Conservation (phyloP, 371 early-diverging fungal species). For the Entomophthora muscae region DNA sequence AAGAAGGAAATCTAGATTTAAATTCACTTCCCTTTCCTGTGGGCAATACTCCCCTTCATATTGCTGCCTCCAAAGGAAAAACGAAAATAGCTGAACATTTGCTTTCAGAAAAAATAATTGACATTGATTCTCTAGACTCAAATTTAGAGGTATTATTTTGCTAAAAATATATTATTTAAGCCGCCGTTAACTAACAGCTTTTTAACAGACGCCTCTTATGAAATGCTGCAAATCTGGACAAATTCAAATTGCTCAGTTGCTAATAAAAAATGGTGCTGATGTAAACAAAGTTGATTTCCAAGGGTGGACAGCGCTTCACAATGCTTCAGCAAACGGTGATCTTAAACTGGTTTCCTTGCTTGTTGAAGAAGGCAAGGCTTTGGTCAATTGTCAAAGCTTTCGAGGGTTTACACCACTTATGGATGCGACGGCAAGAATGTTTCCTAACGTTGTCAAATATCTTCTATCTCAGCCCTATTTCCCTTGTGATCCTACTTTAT, state of each 20-base stretch:
- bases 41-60: slow-evolving; percentile 36
- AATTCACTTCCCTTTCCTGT: slow-evolving; percentile 17
- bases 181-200: too few relatives aligned
- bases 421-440: slow-evolving; percentile 57
- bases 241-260: slow-evolving; percentile 33
- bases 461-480: slow-evolving; percentile 13
- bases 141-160: background rate
- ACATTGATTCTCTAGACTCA: background rate
- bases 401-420: slow-evolving; percentile 64
- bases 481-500: slow-evolving; percentile 28
- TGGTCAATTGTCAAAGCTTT: slow-evolving; percentile 37
- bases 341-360: slow-evolving; percentile 36
- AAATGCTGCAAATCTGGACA: slow-evolving; percentile 63
- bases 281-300: slow-evolving; percentile 50
- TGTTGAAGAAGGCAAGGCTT: slow-evolving; percentile 28
- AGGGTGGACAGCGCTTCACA: slow-evolving; percentile 77
- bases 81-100: slow-evolving; percentile 14
- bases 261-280: slow-evolving; percentile 44
- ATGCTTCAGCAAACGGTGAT: slow-evolving; percentile 44
- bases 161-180: too few relatives aligned
- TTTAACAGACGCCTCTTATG: slow-evolving; percentile 61
- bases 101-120: background rate
- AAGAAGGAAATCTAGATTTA: background rate
- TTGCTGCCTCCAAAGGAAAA: slow-evolving; percentile 52
- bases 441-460: slow-evolving; percentile 40